Evolutionary conservation across 2,329 filamentous ascomycete species (phyloP), one percentile per base, ranked within the genome.

Genomic region (Fusarium tuaranense): DNA sequence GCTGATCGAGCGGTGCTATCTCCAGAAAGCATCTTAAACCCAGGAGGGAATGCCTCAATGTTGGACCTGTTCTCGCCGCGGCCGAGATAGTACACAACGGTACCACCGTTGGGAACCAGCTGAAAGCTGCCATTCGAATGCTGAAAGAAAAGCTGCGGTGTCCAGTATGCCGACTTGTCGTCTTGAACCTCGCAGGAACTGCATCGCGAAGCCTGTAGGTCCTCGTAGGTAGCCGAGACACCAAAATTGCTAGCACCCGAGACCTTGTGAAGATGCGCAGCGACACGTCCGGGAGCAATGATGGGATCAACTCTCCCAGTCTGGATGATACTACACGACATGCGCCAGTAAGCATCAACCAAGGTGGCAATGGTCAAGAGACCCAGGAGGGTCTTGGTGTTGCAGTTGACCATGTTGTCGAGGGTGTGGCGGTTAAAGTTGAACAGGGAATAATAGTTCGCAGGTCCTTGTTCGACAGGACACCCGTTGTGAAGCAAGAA

Each of bases 101-200:
- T 77, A 13, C 76, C 76, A 2, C 69, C 67, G 12, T 77, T 77
- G 1, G 76, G 76, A 2, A 77, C 76, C 64, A 78, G 73, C 65
- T 77, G 51, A 25, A 77, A 78, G 27, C 69, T 75, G 1, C 76
- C 75, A 9, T 77, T 77, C 4, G 60, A 66, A 10, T 77, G 75
- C 8, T 73, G 75, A 25, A 64, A 77, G 44, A 69, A 77, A 5
- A 77, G 64, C n/a, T 77, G 76, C 1, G 76, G 76, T 34, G 76
- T 77, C 76, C 76, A 77, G 63, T 77, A 77, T 7, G 75, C 76
- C 7, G 76, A 77, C 27, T 78, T 77, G 20, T 77, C 76, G 9
- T 76, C 73, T 30, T 77, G 76, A 0, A 77, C 44, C 57, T 77
- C 76, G 16, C 76, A 77, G 16, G 76, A 78, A 9, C 75, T 77